A percentile compares a stretch with the other conserved stretches of the same genome.
Evolutionary conservation across 139 green algal species (phyloP).

Genomic region (Astrephomene gubernaculifera): DNA sequence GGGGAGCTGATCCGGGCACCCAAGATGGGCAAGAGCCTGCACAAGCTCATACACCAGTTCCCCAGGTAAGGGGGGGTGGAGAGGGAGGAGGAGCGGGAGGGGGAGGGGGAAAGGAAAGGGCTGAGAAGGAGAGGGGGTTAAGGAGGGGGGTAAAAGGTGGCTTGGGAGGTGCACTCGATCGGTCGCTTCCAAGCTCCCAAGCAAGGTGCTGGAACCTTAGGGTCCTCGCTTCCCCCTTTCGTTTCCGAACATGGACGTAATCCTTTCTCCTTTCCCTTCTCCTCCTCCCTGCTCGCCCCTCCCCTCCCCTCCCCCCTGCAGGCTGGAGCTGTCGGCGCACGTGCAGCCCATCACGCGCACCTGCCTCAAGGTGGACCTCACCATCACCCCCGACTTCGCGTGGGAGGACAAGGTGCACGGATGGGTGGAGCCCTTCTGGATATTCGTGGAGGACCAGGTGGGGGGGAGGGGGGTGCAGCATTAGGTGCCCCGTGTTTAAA

Average conservation of each 20-base stretch:
- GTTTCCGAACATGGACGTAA: too few relatives aligned
- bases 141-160: too few relatives aligned
- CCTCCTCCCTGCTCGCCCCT: background rate
- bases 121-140: too few relatives aligned
- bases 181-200: too few relatives aligned
- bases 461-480: background rate
- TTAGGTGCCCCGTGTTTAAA: background rate
- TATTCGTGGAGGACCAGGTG: conserved; percentile 93
- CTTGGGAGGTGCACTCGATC: too few relatives aligned
- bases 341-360: conserved; percentile 97
- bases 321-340: conserved; percentile 92
- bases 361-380: conserved; percentile 96
- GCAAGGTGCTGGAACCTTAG: too few relatives aligned
- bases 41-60: conserved; percentile 97
- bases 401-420: conserved; percentile 87
- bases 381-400: conserved; percentile 98
- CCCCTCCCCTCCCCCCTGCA: background rate
- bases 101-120: too few relatives aligned
- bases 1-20: conserved; percentile 95
- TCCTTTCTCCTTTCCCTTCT: background rate
- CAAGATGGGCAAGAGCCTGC: conserved; percentile 96
- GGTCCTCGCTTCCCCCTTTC: too few relatives aligned
- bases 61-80: conserved; percentile 58
- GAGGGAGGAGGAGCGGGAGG: background rate
- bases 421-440: conserved; percentile 95